Evolutionary conservation across 495 filamentous ascomycete species (phyloP), one percentile per base, ranked within the genome.

Genomic region (Talaromyces wortmannii): DNA sequence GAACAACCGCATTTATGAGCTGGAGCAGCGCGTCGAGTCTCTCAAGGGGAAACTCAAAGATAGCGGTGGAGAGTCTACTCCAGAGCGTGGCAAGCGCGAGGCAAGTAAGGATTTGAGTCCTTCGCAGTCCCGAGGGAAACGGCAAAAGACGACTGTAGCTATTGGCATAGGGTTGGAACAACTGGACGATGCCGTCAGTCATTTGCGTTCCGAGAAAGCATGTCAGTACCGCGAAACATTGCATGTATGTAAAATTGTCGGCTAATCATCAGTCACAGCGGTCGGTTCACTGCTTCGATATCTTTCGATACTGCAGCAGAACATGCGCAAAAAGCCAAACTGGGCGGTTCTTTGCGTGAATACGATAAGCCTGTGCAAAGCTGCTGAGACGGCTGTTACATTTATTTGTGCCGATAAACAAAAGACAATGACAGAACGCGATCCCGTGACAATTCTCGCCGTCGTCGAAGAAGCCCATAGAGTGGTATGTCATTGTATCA

Each of bases 1-100:
- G 2, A 63, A 68, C 31, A 70, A 78, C 45, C 69, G 63, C 4
- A 59, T 79, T 3, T 71, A 66, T 50, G 70, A 72, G 44, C 58
- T 79, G 13, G 67, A 80, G 47, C 67, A 73, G 46, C 59, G 61
- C 2, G 71, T 67, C 43, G 57, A 66, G 8, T 55, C 55, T 4
- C 65, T 74, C n/a, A 68, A 68, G 45, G 1, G 60, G n/a, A 59
- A 63, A 17, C 16, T 52, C 13, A 60, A 46, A 43, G 40, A 29
- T 43, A 7, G 16, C 15, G 13, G 23, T 42, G 45, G 58, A 4
- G 58, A 48, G 12, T 18, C 31, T 45, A 30, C 53, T 11, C 40
- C 51, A 12, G 50, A 30, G 33, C 10, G 59, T 42, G 52, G 42
- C 53, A 73, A 75, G 63, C 64, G 66, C 1, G 70, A 69, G 45